phyloP scores from a whole-genome alignment of 2,329 filamentous ascomycete species.

The Nigrospora osmanthi region DNA sequence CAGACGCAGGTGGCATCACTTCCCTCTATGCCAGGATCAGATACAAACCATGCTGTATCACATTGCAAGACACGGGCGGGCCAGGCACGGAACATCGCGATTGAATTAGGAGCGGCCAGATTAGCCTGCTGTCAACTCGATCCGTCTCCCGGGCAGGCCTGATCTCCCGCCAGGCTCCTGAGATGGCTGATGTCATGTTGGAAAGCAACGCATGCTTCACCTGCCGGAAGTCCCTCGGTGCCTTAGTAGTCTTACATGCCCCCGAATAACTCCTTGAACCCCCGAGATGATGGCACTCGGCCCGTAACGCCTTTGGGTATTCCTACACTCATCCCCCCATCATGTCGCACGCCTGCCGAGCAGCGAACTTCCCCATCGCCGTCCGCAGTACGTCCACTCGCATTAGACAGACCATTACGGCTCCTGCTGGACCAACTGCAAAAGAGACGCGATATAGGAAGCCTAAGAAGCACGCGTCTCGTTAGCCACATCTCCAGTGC shows the following conservation, averaged over 20 bases:
- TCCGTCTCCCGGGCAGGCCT: too few species aligned
- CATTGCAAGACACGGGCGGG: too few species aligned
- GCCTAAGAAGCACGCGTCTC: constrained; percentile 4
- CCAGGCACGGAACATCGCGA: too few species aligned
- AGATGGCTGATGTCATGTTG: too few species aligned
- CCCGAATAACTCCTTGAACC: constrained; percentile 1
- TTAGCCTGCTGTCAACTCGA: too few species aligned
- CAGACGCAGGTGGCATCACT: too few species aligned
- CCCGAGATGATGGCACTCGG: constrained; percentile 1
- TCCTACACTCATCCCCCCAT: background rate
- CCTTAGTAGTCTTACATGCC: background rate
- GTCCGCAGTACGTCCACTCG: background rate
- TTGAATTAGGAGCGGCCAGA: too few species aligned
- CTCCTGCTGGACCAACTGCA: constrained; percentile 13
- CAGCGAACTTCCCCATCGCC: background rate
- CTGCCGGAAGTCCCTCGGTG: too few species aligned
- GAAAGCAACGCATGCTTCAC: too few species aligned
- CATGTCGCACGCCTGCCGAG: background rate
- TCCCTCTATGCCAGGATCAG: too few species aligned
- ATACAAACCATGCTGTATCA: too few species aligned
- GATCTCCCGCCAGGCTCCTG: too few species aligned
- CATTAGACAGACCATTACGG: background rate
- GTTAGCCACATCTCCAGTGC: constrained; percentile 1
- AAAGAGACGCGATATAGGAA: constrained; percentile 13
- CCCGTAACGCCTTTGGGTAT: constrained; percentile 3